Evolutionary conservation across 768 basidiomycete species (phyloP).

Genomic region (Suillus hirtellus): DNA sequence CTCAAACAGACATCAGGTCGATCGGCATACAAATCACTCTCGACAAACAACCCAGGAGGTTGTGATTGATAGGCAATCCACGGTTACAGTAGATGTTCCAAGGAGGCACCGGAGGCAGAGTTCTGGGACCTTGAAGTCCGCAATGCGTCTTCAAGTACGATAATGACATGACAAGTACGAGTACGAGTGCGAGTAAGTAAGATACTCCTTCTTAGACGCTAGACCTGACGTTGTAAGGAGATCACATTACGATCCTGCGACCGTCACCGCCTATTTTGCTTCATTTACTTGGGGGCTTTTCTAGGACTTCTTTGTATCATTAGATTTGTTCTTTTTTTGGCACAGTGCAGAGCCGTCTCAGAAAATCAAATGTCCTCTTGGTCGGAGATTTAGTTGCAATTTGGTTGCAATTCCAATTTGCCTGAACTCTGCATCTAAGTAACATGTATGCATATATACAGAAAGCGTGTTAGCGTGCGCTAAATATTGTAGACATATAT

Average conservation of each 20-base stretch:
- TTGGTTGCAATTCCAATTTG: background rate
- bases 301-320: conserved; percentile 7
- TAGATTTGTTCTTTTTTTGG: conserved; percentile 14
- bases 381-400: background rate
- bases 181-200: too few relatives aligned
- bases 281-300: background rate
- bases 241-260: background rate
- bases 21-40: conserved; percentile 32
- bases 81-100: conserved; percentile 30
- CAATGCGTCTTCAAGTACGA: conserved; percentile 36
- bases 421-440: background rate
- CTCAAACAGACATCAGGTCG: conserved; percentile 21
- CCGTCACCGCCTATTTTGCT: background rate
- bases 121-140: conserved; percentile 36
- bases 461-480: background rate
- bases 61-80: conserved; percentile 30
- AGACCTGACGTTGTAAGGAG: conserved; percentile 4
- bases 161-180: conserved; percentile 20
- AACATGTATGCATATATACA: background rate
- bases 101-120: conserved; percentile 33
- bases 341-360: conserved; percentile 13
- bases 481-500: too few relatives aligned
- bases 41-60: conserved; percentile 27
- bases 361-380: background rate
- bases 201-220: background rate